Evolutionary conservation across 208 protist species (phyloP).

Genomic region (Naegleria gruberi): DNA sequence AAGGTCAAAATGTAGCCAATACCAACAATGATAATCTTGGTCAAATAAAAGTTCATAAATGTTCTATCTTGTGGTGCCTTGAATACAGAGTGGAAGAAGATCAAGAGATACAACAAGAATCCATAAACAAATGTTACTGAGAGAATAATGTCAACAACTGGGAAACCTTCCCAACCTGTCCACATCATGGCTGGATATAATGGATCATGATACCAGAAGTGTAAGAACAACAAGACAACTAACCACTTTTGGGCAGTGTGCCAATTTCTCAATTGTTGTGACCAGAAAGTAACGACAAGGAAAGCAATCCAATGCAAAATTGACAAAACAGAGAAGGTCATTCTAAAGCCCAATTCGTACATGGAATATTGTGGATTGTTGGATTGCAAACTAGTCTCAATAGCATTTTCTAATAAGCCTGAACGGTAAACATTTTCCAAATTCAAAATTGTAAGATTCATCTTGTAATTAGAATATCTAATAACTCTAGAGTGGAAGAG

Average conservation of each 20-base stretch:
- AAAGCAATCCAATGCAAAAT: not conserved
- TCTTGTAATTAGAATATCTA: not conserved
- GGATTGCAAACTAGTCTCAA: not conserved
- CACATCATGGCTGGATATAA: not conserved
- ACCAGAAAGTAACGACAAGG: not conserved
- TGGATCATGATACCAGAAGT: not conserved
- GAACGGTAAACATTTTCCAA: not conserved
- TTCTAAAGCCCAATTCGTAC: not conserved
- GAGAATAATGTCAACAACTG: not conserved
- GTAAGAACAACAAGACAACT: not conserved
- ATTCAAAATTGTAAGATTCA: not conserved
- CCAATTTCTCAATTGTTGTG: not conserved
- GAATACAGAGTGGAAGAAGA: not conserved
- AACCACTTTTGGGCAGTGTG: conserved; percentile 10
- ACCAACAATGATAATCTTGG: not conserved
- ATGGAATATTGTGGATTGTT: not conserved
- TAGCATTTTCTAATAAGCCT: not conserved
- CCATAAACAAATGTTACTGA: not conserved
- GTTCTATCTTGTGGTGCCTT: not conserved
- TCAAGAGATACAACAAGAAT: not conserved
- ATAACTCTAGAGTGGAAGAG: not conserved
- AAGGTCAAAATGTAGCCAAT: not conserved
- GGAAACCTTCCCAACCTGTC: not conserved
- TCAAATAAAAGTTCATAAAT: not conserved
- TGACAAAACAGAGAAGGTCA: not conserved